Percentiles rank a stretch among this genome's conserved stretches.
phyloP scores from a whole-genome alignment of 352 stramenopile genomes.

The Pythium pyrilobum region DNA sequence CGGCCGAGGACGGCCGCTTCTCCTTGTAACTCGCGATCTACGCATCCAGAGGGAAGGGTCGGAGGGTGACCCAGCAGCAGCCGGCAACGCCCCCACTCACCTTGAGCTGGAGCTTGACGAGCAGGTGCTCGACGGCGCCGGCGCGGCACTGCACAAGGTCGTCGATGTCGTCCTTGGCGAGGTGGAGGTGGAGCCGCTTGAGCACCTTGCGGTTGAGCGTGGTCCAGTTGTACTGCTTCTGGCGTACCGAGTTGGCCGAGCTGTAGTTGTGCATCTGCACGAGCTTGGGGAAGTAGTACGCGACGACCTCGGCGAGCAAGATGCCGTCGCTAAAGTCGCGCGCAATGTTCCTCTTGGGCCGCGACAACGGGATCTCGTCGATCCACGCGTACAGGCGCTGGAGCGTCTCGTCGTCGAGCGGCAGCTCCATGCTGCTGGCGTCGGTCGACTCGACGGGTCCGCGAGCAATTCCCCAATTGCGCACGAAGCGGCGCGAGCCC shows the following conservation, averaged over 20 bases:
- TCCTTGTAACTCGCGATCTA: constrained; percentile 81
- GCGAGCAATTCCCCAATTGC: too few species aligned
- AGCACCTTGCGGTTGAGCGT: constrained; percentile 92
- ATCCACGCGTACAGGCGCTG: constrained; percentile 95
- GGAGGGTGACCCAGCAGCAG: too few species aligned
- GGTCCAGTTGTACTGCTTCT: constrained; percentile 97
- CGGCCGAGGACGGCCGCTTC: constrained; percentile 36
- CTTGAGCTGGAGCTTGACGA: constrained; percentile 90
- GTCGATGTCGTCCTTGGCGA: constrained; percentile 90
- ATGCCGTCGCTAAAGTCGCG: constrained; percentile 95
- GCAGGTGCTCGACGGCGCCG: constrained; percentile 87
- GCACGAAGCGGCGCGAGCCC: constrained; percentile 10
- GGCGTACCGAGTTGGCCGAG: constrained; percentile 86
- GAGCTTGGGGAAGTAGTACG: constrained; percentile 93
- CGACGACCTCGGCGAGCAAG: constrained; percentile 87
- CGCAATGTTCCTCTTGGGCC: constrained; percentile 94
- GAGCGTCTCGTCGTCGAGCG: constrained; percentile 86
- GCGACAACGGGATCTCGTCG: constrained; percentile 91
- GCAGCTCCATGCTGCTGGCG: constrained; percentile 32
- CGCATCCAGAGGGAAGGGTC: constrained; percentile 1
- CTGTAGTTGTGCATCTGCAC: constrained; percentile 97
- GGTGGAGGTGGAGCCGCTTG: constrained; percentile 71
- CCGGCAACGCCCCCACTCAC: constrained; percentile 37
- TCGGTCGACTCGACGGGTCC: neutral
- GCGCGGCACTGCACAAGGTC: constrained; percentile 86